These are phyloP conservation scores for Inonotus obliquus DNA, from an alignment of 1,284 basidiomycete species.

Conservation along the genomic window DNA sequence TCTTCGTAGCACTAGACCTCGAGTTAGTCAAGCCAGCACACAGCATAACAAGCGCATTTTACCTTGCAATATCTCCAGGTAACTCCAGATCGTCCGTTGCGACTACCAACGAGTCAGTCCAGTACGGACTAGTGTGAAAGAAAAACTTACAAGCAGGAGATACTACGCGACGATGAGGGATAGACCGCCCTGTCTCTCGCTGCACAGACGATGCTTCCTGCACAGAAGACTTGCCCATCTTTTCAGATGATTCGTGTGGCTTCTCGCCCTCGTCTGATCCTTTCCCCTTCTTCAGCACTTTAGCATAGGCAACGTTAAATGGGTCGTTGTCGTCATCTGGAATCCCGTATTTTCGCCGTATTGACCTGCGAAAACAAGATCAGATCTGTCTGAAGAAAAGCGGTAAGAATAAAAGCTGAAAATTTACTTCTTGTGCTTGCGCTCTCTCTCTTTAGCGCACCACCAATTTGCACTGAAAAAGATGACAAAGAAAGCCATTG, in stretches of 20 bases:
- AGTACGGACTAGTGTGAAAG: background rate
- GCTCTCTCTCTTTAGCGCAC: constrained; percentile 42
- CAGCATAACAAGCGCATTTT: background rate
- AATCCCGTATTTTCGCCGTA: constrained; percentile 72
- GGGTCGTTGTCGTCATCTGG: constrained; percentile 74
- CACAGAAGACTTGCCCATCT: background rate
- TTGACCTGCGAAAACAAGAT: constrained; percentile 33
- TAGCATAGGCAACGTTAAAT: constrained; percentile 79
- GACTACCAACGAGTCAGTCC: background rate
- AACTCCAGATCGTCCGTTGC: background rate
- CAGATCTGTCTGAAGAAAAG: constrained; percentile 19
- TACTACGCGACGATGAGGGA: background rate
- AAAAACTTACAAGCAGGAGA: background rate
- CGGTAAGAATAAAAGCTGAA: background rate
- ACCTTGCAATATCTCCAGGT: background rate
- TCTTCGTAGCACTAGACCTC: background rate
- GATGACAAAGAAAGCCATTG: background rate
- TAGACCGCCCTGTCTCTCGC: background rate
- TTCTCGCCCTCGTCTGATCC: constrained; percentile 24
- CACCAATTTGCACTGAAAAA: background rate
- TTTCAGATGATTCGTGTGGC: background rate
- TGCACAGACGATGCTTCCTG: background rate
- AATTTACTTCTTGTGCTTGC: constrained; percentile 54
- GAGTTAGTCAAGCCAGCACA: background rate
- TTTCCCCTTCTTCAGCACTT: constrained; percentile 46